Conservation (phyloP, 1,284 basidiomycete genomes). For the Cryptococcus hybrid region DNA sequence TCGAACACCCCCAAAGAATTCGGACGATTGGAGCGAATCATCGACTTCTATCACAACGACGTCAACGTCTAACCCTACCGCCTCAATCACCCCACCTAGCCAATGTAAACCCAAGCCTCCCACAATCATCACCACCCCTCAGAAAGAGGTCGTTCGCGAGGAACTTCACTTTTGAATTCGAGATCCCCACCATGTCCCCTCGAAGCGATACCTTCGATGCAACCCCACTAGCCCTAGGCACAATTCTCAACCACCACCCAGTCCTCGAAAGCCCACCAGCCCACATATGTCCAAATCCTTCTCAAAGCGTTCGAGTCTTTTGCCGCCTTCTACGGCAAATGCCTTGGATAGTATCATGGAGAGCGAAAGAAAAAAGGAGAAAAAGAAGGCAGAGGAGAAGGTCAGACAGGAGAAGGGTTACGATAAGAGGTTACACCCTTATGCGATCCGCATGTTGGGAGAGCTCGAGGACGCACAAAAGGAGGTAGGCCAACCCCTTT, state of each 20-base stretch:
- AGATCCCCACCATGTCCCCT: slow-evolving; percentile 48
- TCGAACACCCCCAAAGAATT: slow-evolving; percentile 1
- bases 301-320: slow-evolving; percentile 45
- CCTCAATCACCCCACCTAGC: background rate
- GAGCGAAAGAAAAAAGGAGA: slow-evolving; percentile 9
- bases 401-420: slow-evolving; percentile 31
- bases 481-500: slow-evolving; percentile 38
- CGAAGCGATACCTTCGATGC: slow-evolving; percentile 49
- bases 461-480: slow-evolving; percentile 54
- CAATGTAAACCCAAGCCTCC: slow-evolving; percentile 34
- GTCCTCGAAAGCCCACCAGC: slow-evolving; percentile 32
- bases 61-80: slow-evolving; percentile 1
- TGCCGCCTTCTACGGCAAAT: slow-evolving; percentile 45
- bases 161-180: slow-evolving; percentile 47
- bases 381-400: slow-evolving; percentile 2
- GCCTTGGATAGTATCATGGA: slow-evolving; percentile 36
- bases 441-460: slow-evolving; percentile 52
- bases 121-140: slow-evolving; percentile 33
- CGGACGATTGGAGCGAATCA: background rate
- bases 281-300: slow-evolving; percentile 50
- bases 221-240: slow-evolving; percentile 9
- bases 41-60: slow-evolving; percentile 6
- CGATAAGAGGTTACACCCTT: slow-evolving; percentile 49
- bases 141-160: background rate
- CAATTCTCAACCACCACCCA: slow-evolving; percentile 18